These are phyloP conservation scores for Drosera spatulata DNA, from an alignment of 179 eudicot genomes.

Conservation along the genomic window DNA sequence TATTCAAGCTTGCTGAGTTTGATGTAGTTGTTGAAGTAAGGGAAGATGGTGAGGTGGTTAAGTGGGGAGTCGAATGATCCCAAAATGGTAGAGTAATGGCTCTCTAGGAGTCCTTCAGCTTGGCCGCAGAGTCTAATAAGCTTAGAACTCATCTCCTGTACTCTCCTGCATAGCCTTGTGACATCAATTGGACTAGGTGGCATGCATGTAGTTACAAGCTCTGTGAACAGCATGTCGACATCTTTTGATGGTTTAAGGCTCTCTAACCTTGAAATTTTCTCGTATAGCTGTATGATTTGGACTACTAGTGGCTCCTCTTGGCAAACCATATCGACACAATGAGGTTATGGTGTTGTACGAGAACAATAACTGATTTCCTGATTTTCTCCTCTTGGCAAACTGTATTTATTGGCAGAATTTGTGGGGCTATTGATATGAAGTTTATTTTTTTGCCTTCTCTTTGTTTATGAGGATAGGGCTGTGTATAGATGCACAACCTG, in stretches of 20 bases:
- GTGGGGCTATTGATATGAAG: too few relatives aligned
- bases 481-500: too few relatives aligned
- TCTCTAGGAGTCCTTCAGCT: conserved; percentile 61
- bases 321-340: conserved; percentile 63
- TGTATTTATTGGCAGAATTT: too few relatives aligned
- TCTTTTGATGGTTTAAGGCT: conserved; percentile 50
- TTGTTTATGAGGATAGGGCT: too few relatives aligned
- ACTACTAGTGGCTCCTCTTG: conserved; percentile 44
- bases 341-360: conserved; percentile 16
- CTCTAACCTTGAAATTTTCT: conserved; percentile 40
- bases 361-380: not conserved
- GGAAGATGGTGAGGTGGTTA: conserved; percentile 44
- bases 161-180: conserved; percentile 22
- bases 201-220: conserved; percentile 47
- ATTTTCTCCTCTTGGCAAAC: too few relatives aligned
- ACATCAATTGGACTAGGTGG: conserved; percentile 54
- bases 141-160: conserved; percentile 42
- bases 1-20: conserved; percentile 49
- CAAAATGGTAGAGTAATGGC: conserved; percentile 46
- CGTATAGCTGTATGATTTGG: conserved; percentile 35
- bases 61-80: conserved; percentile 35
- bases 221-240: conserved; percentile 64
- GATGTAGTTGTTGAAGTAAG: conserved; percentile 45
- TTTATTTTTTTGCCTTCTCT: too few relatives aligned
- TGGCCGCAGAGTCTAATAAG: conserved; percentile 57